Conservation (phyloP, 441 rosid species). For the Gossypium gossypioides region DNA sequence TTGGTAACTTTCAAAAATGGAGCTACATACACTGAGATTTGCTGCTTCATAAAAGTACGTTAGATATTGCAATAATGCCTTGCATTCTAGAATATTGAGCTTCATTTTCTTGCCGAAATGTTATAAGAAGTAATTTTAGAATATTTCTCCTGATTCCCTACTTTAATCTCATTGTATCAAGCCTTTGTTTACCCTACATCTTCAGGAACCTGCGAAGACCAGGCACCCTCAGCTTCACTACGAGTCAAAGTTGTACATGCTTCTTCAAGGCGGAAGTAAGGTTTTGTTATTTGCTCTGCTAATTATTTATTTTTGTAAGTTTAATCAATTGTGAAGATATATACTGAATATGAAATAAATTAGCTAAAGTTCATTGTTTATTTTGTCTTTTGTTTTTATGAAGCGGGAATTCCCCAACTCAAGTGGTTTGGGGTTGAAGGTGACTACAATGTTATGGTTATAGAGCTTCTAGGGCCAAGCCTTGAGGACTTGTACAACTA, state of each 20-base stretch:
- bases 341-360: background rate
- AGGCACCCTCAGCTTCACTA: constrained; percentile 72
- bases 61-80: background rate
- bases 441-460: constrained; percentile 70
- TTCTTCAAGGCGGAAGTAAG: constrained; percentile 75
- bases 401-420: constrained; percentile 76
- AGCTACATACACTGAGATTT: background rate
- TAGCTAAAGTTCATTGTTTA: constrained; percentile 4
- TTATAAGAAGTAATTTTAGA: background rate
- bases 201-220: constrained; percentile 61
- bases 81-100: background rate
- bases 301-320: background rate
- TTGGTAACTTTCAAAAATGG: background rate
- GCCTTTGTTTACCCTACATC: background rate
- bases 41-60: background rate
- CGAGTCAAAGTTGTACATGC: constrained; percentile 64
- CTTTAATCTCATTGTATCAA: background rate
- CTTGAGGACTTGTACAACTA: constrained; percentile 82
- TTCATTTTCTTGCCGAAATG: background rate
- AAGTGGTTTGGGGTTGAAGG: constrained; percentile 86
- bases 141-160: background rate
- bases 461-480: constrained; percentile 85
- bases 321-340: background rate
- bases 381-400: constrained; percentile 17
- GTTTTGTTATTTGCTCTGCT: constrained; percentile 6